phyloP scores from a whole-genome alignment of 768 basidiomycete species.

The Postia placenta region DNA sequence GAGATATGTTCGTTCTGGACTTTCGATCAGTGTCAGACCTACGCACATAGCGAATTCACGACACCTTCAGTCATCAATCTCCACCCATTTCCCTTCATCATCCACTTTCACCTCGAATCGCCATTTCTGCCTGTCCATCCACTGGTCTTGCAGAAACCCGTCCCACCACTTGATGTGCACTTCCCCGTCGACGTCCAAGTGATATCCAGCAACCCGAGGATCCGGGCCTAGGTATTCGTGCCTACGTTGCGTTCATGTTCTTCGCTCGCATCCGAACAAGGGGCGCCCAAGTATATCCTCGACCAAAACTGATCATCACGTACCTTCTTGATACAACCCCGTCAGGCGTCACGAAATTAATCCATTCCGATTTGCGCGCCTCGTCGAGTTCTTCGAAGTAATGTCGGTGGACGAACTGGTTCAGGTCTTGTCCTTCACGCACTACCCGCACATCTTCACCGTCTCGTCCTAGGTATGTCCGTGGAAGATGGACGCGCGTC shows the following conservation, averaged over 20 bases:
- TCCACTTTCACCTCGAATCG: conserved; percentile 27
- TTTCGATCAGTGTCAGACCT: no score
- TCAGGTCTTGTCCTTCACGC: conserved; percentile 29
- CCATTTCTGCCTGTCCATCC: conserved; percentile 39
- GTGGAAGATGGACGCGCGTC: conserved; percentile 33
- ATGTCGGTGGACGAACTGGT: conserved; percentile 30
- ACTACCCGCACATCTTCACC: conserved; percentile 30
- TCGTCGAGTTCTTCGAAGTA: conserved; percentile 20
- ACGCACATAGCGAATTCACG: no score
- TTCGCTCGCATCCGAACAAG: no score
- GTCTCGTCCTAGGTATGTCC: conserved; percentile 30
- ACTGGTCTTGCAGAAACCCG: conserved; percentile 35
- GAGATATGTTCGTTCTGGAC: no score
- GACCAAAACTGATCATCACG: not conserved
- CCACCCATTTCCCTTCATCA: conserved; percentile 32
- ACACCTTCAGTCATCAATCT: conserved; percentile 27
- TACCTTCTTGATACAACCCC: conserved; percentile 7
- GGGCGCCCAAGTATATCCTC: no score
- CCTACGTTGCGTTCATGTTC: no score
- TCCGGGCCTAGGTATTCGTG: conserved; percentile 41
- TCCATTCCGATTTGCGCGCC: conserved; percentile 11
- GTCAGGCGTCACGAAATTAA: conserved; percentile 12
- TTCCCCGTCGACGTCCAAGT: conserved; percentile 30
- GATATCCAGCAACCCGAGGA: conserved; percentile 38
- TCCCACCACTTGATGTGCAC: conserved; percentile 41